Evolutionary conservation across 2,329 filamentous ascomycete genomes (phyloP), one percentile per base, ranked within the genome.

Genomic region (Leptographium lundbergii): DNA sequence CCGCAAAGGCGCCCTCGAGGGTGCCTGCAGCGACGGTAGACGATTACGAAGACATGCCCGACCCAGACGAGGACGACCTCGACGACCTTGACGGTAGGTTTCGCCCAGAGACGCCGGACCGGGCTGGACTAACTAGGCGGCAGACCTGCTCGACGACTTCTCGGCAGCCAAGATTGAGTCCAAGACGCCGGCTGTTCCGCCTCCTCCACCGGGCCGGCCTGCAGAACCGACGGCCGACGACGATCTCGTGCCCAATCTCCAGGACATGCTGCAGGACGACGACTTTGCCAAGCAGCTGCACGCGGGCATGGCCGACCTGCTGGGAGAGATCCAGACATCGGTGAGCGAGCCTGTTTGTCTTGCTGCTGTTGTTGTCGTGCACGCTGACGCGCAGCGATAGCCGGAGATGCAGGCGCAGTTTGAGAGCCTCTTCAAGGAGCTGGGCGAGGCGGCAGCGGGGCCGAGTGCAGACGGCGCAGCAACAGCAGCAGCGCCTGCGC

Each of bases 81-180:
- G 89, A 96, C 68, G 94, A 97, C 67, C 77, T 99, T 52, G 94
- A 99, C 73, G 90, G 89, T 89, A 72, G 65, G 75, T 62, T 65
- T 57, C 64, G 59, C 42, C 19, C 10, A 22, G 22, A 24, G 24
- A 3, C 4, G 6, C 6, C 42, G 6, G 6, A n/a, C 42, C 17
- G 42, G 42, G 19, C 42, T 27, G 53, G 11, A 45, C 32, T 56
- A 6, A 24, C 32, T 7, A 19, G 14, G 4, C 7, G 10, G 10
- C 42, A 92, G 92, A 97, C 66, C 87, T 97, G 72, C 85, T 99
- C 29, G 90, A 96, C 69, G 88, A 96, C 64, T 99, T 99, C 73
- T 85, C 86, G 50, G 74, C 86, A 32, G 77, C 79, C 57, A 84
- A 85, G 64, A 66, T 85, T 60, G 75, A 81, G 64, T 68, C 72